Conservation (phyloP, 2,329 filamentous ascomycete species). For the Xylaria sp. region DNA sequence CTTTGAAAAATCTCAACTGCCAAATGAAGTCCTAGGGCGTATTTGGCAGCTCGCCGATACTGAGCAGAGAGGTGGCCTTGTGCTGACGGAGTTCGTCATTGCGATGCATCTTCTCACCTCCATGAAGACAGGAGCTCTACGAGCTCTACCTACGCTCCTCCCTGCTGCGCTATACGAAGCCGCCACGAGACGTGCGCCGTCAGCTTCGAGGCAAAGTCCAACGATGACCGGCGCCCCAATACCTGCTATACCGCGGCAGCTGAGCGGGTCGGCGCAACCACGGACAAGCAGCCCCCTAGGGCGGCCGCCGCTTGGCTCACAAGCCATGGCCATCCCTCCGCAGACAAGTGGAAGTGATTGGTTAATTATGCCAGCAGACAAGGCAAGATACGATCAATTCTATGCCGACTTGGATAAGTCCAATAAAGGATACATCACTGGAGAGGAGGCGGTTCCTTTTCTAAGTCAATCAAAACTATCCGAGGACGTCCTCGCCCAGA, state of each 20-base stretch:
- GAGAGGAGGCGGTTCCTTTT: slow-evolving; percentile 93
- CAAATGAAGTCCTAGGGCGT: slow-evolving; percentile 89
- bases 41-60: slow-evolving; percentile 98
- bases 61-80: slow-evolving; percentile 88
- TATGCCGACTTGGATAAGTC: slow-evolving; percentile 86
- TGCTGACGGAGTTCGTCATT: slow-evolving; percentile 93
- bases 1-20: slow-evolving; percentile 90
- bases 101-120: slow-evolving; percentile 97
- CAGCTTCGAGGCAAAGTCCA: slow-evolving; percentile 62
- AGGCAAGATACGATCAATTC: slow-evolving; percentile 86
- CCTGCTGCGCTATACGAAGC: slow-evolving; percentile 92
- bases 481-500: slow-evolving; percentile 89
- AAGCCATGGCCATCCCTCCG: slow-evolving; percentile 51
- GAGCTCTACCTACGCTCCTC: slow-evolving; percentile 80
- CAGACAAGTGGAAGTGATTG: slow-evolving; percentile 71
- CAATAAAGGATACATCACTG: slow-evolving; percentile 85
- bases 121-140: slow-evolving; percentile 84
- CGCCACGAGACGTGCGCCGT: slow-evolving; percentile 73
- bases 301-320: slow-evolving; percentile 60
- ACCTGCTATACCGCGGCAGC: slow-evolving; percentile 81
- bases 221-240: slow-evolving; percentile 65
- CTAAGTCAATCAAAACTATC: slow-evolving; percentile 91
- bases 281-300: slow-evolving; percentile 70
- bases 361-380: slow-evolving; percentile 85
- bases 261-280: slow-evolving; percentile 76